A percentile compares a stretch with the other conserved stretches of the same genome.
Conservation (phyloP, 2,329 filamentous ascomycete genomes). For the Claviceps monticola region DNA sequence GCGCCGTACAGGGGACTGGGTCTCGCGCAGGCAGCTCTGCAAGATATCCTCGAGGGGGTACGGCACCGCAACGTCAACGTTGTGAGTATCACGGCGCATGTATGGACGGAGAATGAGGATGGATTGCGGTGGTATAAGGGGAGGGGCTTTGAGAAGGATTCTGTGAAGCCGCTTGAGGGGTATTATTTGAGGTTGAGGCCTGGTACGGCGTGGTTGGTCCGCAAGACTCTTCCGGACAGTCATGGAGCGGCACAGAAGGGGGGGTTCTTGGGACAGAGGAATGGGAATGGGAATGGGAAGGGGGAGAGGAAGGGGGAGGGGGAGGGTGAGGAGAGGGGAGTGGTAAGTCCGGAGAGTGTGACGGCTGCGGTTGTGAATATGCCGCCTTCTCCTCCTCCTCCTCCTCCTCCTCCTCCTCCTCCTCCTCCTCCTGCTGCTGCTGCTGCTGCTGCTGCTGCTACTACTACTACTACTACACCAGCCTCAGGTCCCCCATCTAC, state of each 20-base stretch:
- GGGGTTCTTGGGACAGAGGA: not conserved
- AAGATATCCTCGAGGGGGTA: conserved; percentile 29
- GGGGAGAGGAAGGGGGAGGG: not conserved
- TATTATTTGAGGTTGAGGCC: conserved; percentile 52
- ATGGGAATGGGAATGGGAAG: not conserved
- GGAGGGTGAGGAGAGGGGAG: not conserved
- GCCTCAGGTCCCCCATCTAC: conserved; percentile 13
- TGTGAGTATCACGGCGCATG: conserved; percentile 44
- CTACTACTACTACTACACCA: conserved; percentile 7
- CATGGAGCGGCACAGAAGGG: not conserved
- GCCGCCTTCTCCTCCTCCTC: conserved; percentile 3
- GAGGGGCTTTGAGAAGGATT: conserved; percentile 39
- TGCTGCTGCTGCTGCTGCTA: not conserved
- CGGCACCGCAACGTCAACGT: conserved; percentile 27
- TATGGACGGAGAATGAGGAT: conserved; percentile 54
- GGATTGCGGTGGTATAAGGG: conserved; percentile 48
- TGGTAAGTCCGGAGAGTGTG: conserved; percentile 11
- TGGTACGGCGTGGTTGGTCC: conserved; percentile 46
- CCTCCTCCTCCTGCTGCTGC: too few relatives aligned
- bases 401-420: not conserved
- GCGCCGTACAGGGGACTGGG: conserved; percentile 49
- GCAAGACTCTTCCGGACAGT: conserved; percentile 19
- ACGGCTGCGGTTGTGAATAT: conserved; percentile 21
- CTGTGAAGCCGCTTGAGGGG: conserved; percentile 29
- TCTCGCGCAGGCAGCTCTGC: conserved; percentile 42